These are phyloP conservation scores for Cetraspora pellucida DNA, from an alignment of 192 early-diverging fungal species.

Conservation along the genomic window DNA sequence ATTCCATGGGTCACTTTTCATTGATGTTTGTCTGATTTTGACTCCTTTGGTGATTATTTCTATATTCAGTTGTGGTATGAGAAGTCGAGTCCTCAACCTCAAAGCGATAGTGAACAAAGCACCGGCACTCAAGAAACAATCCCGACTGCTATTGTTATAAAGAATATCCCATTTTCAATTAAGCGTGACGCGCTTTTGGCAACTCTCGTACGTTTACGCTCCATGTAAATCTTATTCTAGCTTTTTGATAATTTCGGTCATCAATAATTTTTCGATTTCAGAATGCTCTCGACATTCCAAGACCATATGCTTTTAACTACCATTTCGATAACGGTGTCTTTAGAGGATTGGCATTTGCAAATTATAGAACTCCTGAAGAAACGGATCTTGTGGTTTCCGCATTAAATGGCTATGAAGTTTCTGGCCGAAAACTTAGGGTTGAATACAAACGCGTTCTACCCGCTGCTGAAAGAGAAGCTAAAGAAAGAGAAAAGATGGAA, in stretches of 20 bases:
- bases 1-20: too few species aligned
- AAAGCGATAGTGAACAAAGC: conserved; percentile 34
- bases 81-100: conserved; percentile 20
- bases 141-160: conserved; percentile 78
- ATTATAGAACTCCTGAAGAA: conserved; percentile 77
- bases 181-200: conserved; percentile 75
- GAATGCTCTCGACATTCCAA: conserved; percentile 65
- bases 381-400: conserved; percentile 67
- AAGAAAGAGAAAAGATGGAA: conserved; percentile 53
- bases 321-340: conserved; percentile 81
- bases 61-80: conserved; percentile 33
- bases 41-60: background rate
- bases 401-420: conserved; percentile 72
- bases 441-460: conserved; percentile 81
- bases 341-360: conserved; percentile 81
- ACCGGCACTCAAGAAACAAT: conserved; percentile 50
- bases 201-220: conserved; percentile 53
- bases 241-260: background rate
- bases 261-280: conserved; percentile 22
- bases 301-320: conserved; percentile 82
- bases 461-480: conserved; percentile 57
- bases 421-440: conserved; percentile 74
- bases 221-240: background rate
- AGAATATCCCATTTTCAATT: conserved; percentile 81
- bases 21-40: background rate